Evolutionary conservation across 176 grass and related monocot species (phyloP).

Genomic region (Ensete glaucum): DNA sequence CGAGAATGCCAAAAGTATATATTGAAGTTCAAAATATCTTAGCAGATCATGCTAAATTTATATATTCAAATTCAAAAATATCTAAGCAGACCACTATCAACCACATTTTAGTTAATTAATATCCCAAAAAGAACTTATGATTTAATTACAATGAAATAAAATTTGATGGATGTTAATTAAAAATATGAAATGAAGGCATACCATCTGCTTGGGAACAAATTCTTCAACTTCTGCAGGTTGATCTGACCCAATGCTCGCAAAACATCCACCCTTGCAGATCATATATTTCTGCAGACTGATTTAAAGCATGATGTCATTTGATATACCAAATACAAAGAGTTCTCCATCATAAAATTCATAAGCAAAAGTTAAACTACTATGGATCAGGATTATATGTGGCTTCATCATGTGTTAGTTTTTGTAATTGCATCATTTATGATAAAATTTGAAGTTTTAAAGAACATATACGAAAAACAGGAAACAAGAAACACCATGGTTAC

Average conservation of each 20-base stretch:
- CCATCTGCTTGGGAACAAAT: conserved; percentile 69
- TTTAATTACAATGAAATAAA: background rate
- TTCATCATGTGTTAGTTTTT: too few species aligned
- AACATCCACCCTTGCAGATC: conserved; percentile 89
- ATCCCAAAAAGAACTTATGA: background rate
- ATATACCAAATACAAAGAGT: background rate
- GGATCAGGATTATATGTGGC: background rate
- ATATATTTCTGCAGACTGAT: conserved; percentile 91
- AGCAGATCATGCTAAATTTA: too few species aligned
- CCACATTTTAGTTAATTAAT: background rate
- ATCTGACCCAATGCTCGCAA: conserved; percentile 65
- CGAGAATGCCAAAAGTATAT: too few species aligned
- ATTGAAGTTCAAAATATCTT: too few species aligned
- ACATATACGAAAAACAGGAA: background rate
- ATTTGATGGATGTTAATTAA: background rate
- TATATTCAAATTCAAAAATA: too few species aligned
- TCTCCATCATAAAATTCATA: background rate
- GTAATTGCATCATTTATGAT: background rate
- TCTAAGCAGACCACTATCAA: background rate
- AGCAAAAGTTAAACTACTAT: background rate
- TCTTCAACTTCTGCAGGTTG: conserved; percentile 88
- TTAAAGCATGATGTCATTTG: conserved; percentile 10
- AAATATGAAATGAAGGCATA: conserved; percentile 31
- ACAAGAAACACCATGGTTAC: background rate
- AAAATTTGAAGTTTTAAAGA: background rate